Conservation (phyloP, 768 basidiomycete genomes). For the Arthromyces matolae region DNA sequence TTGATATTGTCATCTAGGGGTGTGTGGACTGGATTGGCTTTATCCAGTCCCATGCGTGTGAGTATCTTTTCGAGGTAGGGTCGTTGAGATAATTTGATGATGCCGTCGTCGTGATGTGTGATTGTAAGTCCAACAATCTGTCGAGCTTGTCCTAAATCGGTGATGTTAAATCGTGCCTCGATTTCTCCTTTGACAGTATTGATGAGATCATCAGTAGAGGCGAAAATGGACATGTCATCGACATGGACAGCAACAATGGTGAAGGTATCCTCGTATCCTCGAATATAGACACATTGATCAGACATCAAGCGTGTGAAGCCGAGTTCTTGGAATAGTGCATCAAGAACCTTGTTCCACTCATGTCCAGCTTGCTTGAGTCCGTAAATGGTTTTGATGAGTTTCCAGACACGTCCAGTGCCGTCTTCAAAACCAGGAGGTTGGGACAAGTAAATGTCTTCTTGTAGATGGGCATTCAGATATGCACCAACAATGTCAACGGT, state of each 20-base stretch:
- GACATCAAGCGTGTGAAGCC: slow-evolving; percentile 17
- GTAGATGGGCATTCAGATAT: slow-evolving; percentile 24
- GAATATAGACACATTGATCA: slow-evolving; percentile 21
- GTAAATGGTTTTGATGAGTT: slow-evolving; percentile 30
- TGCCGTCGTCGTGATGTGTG: slow-evolving; percentile 12
- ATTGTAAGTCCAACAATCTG: slow-evolving; percentile 34
- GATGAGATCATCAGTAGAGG: slow-evolving; percentile 12
- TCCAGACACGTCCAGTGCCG: slow-evolving; percentile 20
- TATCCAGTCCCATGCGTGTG: slow-evolving; percentile 17
- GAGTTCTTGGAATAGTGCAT: slow-evolving; percentile 10
- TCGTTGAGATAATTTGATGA: slow-evolving; percentile 25
- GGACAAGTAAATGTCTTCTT: slow-evolving; percentile 36
- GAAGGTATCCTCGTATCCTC: slow-evolving; percentile 8
- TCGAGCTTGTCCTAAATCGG: slow-evolving; percentile 23
- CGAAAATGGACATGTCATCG: slow-evolving; percentile 31
- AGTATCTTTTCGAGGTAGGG: slow-evolving; percentile 27
- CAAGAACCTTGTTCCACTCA: slow-evolving; percentile 25
- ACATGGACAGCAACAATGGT: slow-evolving; percentile 26
- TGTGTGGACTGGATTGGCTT: slow-evolving; percentile 21
- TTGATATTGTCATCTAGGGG: slow-evolving; percentile 24
- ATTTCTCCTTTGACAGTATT: slow-evolving; percentile 21
- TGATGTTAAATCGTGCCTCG: slow-evolving; percentile 25
- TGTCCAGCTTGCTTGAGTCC: slow-evolving; percentile 32
- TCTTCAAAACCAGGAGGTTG: slow-evolving; percentile 33
- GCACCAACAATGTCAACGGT: slow-evolving; percentile 30